Evolutionary conservation across 2,329 filamentous ascomycete genomes (phyloP).

Genomic region (Aspergillus pseudonomiae): DNA sequence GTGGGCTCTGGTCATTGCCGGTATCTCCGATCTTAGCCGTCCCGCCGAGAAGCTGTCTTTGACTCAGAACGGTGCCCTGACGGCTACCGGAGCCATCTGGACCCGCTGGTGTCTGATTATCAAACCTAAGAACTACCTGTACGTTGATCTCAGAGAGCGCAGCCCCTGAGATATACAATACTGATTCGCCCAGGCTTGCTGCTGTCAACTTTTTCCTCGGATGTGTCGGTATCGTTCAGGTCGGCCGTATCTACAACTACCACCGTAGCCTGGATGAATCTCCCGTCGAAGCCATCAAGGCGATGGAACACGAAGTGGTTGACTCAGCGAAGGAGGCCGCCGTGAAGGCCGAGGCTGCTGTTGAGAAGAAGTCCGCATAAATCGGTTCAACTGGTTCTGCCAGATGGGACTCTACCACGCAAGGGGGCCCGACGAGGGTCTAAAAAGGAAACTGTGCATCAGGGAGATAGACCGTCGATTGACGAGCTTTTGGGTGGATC

Average conservation of each 20-base stretch:
- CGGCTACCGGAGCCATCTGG: constrained; percentile 93
- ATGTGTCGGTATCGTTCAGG: constrained; percentile 80
- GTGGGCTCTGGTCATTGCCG: constrained; percentile 92
- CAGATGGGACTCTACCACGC: background rate
- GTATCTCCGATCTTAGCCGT: constrained; percentile 86
- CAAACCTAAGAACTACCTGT: constrained; percentile 89
- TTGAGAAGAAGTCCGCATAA: constrained; percentile 28
- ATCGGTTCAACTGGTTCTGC: background rate
- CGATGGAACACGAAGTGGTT: constrained; percentile 40
- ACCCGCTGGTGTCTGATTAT: constrained; percentile 99
- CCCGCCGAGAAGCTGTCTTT: constrained; percentile 91
- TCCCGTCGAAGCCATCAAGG: constrained; percentile 40
- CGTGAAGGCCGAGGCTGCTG: constrained; percentile 34
- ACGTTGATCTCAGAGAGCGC: constrained; percentile 40
- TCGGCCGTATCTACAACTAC: constrained; percentile 72
- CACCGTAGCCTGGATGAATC: constrained; percentile 58
- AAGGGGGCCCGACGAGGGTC: background rate
- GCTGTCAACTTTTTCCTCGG: constrained; percentile 98
- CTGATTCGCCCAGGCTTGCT: constrained; percentile 64
- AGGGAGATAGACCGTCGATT: background rate
- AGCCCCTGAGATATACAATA: background rate
- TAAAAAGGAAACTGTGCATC: background rate
- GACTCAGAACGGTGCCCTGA: constrained; percentile 88
- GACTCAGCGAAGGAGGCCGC: constrained; percentile 39
- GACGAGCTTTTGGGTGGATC: background rate